Percentiles rank a stretch among this genome's conserved stretches.
Conservation (phyloP, 1,139 yeast species). For the Yamadazyma atlantica region DNA sequence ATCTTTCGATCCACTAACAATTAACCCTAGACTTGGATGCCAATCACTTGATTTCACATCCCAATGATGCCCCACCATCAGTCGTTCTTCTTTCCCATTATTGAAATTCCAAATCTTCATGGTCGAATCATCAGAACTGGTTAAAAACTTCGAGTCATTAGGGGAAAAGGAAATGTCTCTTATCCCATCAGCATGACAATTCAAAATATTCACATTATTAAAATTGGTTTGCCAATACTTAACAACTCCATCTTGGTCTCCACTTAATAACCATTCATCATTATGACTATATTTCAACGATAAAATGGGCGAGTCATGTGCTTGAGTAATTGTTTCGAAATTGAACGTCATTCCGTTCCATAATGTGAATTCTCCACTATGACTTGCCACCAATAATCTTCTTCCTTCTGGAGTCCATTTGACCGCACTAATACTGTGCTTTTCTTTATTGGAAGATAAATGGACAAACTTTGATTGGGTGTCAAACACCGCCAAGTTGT, state of each 20-base stretch:
- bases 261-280: slow-evolving; percentile 92
- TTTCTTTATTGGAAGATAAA: slow-evolving; percentile 84
- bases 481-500: slow-evolving; percentile 53
- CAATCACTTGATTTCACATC: slow-evolving; percentile 97
- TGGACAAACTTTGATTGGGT: slow-evolving; percentile 84
- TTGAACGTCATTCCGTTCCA: slow-evolving; percentile 97
- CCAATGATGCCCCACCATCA: slow-evolving; percentile 94
- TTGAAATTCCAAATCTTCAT: slow-evolving; percentile 93
- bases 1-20: slow-evolving; percentile 90
- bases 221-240: slow-evolving; percentile 98
- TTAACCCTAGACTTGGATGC: slow-evolving; percentile 86
- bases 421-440: slow-evolving; percentile 87
- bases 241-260: slow-evolving; percentile 87
- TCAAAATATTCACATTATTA: slow-evolving; percentile 86
- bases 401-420: slow-evolving; percentile 98
- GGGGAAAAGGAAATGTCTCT: slow-evolving; percentile 90
- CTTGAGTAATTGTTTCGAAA: slow-evolving; percentile 97
- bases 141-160: slow-evolving; percentile 83
- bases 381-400: slow-evolving; percentile 83
- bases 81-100: slow-evolving; percentile 81
- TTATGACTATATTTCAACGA: slow-evolving; percentile 81
- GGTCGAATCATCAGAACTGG: slow-evolving; percentile 89
- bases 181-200: slow-evolving; percentile 79
- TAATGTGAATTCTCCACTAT: slow-evolving; percentile 92
- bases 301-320: slow-evolving; percentile 89